Percentiles rank a stretch among this genome's conserved stretches.
phyloP scores from a whole-genome alignment of 495 filamentous ascomycete species.

The Penicillium samsonianum region DNA sequence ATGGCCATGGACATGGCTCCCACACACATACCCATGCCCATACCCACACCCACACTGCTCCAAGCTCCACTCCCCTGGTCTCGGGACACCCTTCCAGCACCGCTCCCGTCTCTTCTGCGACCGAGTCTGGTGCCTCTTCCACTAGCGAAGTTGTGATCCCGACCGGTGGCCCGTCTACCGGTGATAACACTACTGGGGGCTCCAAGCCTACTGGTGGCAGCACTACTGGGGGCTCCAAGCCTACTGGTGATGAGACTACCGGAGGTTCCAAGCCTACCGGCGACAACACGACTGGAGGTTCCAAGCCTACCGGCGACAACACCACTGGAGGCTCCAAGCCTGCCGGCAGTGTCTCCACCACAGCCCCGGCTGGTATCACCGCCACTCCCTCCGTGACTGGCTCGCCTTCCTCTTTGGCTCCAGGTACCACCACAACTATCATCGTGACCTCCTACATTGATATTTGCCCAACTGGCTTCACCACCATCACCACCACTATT shows the following conservation, averaged over 20 bases:
- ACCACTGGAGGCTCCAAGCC: slow-evolving; percentile 7
- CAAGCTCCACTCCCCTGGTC: slow-evolving; percentile 7
- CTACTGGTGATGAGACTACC: slow-evolving; percentile 9
- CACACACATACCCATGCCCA: not conserved
- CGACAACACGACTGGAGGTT: not conserved
- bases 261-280: not conserved
- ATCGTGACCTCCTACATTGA: slow-evolving; percentile 46
- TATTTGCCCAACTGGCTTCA: slow-evolving; percentile 49
- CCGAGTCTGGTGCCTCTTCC: slow-evolving; percentile 5
- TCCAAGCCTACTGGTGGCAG: slow-evolving; percentile 2
- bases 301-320: slow-evolving; percentile 1
- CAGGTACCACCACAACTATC: slow-evolving; percentile 37
- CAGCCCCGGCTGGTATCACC: slow-evolving; percentile 31
- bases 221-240: slow-evolving; percentile 3
- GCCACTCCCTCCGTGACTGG: slow-evolving; percentile 46
- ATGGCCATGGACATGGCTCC: slow-evolving; percentile 6
- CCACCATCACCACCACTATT: slow-evolving; percentile 43
- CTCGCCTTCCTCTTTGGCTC: slow-evolving; percentile 35
- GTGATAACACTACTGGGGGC: not conserved
- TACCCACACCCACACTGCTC: slow-evolving; percentile 6
- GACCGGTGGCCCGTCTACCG: not conserved
- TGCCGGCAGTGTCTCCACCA: slow-evolving; percentile 16
- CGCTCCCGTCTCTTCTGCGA: not conserved
- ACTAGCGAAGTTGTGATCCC: not conserved
- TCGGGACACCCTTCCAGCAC: not conserved